Conservation (phyloP, 495 filamentous ascomycete species). For the Lophiostoma macrostomum region DNA sequence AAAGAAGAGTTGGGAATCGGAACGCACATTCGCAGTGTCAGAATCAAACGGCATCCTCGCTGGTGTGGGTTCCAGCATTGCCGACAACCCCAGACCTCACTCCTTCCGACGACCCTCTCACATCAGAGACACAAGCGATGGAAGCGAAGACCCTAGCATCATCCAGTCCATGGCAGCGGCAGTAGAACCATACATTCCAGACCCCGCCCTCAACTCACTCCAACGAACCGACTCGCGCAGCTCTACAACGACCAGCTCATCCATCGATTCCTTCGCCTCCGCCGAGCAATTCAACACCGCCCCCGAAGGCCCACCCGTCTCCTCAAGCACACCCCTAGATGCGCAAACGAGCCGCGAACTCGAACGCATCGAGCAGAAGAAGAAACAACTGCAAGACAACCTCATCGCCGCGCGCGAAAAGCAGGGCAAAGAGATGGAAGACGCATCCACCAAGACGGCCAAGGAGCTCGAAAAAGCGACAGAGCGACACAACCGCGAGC, state of each 20-base stretch:
- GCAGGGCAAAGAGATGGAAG: conserved; percentile 52
- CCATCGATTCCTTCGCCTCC: conserved; percentile 38
- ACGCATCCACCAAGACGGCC: conserved; percentile 44
- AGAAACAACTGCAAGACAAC: conserved; percentile 67
- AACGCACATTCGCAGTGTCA: conserved; percentile 18
- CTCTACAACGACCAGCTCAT: conserved; percentile 20
- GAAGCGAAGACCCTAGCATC: not conserved
- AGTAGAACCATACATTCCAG: conserved; percentile 14
- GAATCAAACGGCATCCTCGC: conserved; percentile 31
- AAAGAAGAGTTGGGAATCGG: conserved; percentile 19
- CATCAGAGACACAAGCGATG: not conserved
- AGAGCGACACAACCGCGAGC: conserved; percentile 59
- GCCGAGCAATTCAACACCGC: conserved; percentile 38
- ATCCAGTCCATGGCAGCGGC: conserved; percentile 13
- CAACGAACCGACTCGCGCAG: conserved; percentile 14
- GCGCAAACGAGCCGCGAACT: conserved; percentile 66
- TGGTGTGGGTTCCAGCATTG: conserved; percentile 29
- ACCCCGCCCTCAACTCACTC: conserved; percentile 20
- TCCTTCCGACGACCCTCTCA: conserved; percentile 14
- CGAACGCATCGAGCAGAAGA: conserved; percentile 67
- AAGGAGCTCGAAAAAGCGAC: conserved; percentile 49
- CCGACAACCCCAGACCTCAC: conserved; percentile 11
- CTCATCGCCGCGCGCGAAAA: conserved; percentile 50
- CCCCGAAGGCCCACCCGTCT: conserved; percentile 9
- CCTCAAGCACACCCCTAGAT: conserved; percentile 36